Percentiles rank a stretch among this genome's conserved stretches.
phyloP scores from a whole-genome alignment of 148 eudicot genomes.

The Silene conica region DNA sequence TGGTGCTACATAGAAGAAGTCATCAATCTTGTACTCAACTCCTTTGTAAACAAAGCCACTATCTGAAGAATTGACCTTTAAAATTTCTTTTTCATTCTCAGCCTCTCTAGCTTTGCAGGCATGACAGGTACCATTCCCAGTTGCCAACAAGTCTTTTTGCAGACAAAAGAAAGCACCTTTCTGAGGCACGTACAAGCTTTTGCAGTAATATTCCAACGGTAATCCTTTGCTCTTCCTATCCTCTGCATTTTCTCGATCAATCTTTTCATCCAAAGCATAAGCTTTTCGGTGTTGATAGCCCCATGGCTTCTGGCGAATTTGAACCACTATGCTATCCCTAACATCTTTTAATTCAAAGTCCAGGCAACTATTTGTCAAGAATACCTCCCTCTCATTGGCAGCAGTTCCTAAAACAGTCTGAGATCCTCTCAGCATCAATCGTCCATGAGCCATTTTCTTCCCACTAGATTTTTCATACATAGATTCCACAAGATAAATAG shows the following conservation, averaged over 20 bases:
- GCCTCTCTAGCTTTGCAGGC: constrained; percentile 52
- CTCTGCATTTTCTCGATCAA: constrained; percentile 71
- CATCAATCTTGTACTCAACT: constrained; percentile 55
- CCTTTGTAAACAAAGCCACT: constrained; percentile 60
- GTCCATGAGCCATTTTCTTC: constrained; percentile 73
- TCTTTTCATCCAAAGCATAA: constrained; percentile 52
- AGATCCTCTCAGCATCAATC: constrained; percentile 65
- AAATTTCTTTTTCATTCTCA: constrained; percentile 37
- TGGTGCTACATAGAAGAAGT: constrained; percentile 69
- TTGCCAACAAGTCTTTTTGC: constrained; percentile 47
- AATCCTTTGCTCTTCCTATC: constrained; percentile 76
- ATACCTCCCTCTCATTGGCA: constrained; percentile 80
- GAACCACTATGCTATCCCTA: constrained; percentile 40
- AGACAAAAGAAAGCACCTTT: constrained; percentile 84
- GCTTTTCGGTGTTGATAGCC: constrained; percentile 71
- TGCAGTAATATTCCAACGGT: constrained; percentile 79
- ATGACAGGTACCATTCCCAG: constrained; percentile 64
- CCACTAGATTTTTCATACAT: constrained; percentile 71
- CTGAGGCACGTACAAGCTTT: constrained; percentile 72
- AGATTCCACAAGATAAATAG: constrained; percentile 79
- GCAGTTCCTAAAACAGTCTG: constrained; percentile 75
- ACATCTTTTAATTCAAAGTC: constrained; percentile 65
- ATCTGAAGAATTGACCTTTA: constrained; percentile 46
- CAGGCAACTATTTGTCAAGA: constrained; percentile 72
- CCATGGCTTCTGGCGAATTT: constrained; percentile 59